Base-by-base conservation (phyloP, 2,329 filamentous ascomycete genomes). In the Penicillium psychrosexuale region DNA sequence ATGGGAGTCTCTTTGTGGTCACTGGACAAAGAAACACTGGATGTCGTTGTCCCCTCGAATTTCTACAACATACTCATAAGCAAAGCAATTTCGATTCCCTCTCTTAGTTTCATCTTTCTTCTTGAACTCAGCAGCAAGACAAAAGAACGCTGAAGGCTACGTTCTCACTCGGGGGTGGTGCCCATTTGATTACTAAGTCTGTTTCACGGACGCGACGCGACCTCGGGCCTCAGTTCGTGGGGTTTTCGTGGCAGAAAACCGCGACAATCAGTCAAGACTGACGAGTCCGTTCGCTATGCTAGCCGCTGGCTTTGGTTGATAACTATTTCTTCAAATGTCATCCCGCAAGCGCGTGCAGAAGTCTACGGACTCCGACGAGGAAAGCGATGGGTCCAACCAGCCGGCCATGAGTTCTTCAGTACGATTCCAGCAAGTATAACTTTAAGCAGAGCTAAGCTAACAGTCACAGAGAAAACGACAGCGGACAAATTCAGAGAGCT, bases 341-440 rank as follows among this genome's bases (percentile, higher is more conserved):
- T 72, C 75, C 22, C 59, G 68, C 46, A 79, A 79, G 62, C 73
- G 77, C n/a, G 46, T 58, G 33, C 72, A 73, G 54, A 59, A 57
- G 28, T 62, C 57, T 31, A 58, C 62, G 34, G 70, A 70, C 15
- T 65, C 69, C 17, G 30, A 27, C 31, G 68, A 67, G 22, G 66
- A 70, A 22, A 70, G 72, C 44, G 62, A 71, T 36, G 61, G 70
- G 27, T 48, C 57, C 39, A 64, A 69, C 57, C 63, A 56, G 40
- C 48, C 64, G 57, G 44, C 69, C 66, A 45, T 55, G 40, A 55
- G 27, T 39, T 55, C 51, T 62, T 56, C 66, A 43, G 75, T 77
- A 61, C 30, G 71, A 33, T 38, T 33, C 45, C 37, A 50, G 36
- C 52, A 58, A 43, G 57, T 47, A 17, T n/a, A 5, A 36, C 13